Percentiles rank a stretch among this genome's conserved stretches.
phyloP scores from a whole-genome alignment of 2,329 filamentous ascomycete genomes.

The Emmonsia crescens region DNA sequence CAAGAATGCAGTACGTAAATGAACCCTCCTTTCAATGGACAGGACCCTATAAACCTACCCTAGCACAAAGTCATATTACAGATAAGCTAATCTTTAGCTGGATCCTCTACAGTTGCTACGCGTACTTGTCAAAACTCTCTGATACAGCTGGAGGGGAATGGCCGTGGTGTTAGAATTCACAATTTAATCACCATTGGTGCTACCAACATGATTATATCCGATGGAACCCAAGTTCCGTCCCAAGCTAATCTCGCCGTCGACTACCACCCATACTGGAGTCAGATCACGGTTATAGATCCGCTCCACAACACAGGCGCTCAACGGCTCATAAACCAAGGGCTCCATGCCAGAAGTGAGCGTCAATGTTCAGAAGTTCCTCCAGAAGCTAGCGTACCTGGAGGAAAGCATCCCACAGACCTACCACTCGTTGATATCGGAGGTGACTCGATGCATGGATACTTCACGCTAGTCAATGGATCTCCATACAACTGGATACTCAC shows the following conservation, averaged over 20 bases:
- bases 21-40: no score
- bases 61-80: neutral
- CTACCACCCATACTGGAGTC: constrained; percentile 8
- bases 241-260: constrained; percentile 5
- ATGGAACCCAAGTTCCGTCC: neutral
- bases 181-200: constrained; percentile 4
- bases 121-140: constrained; percentile 1
- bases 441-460: constrained; percentile 15
- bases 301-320: neutral
- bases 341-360: neutral
- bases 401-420: neutral
- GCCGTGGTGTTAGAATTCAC: neutral
- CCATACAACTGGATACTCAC: constrained; percentile 27
- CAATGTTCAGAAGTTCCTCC: neutral
- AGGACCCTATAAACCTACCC: neutral
- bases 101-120: neutral
- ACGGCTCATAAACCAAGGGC: neutral
- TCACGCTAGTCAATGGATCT: constrained; percentile 33
- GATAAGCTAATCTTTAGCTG: neutral
- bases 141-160: neutral
- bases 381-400: neutral
- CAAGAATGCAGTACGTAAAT: constrained; percentile 1
- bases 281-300: constrained; percentile 5
- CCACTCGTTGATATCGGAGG: neutral
- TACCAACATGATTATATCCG: constrained; percentile 3